Evolutionary conservation across 2,329 filamentous ascomycete species (phyloP).

Genomic region (Talaromyces albobiverticillius): DNA sequence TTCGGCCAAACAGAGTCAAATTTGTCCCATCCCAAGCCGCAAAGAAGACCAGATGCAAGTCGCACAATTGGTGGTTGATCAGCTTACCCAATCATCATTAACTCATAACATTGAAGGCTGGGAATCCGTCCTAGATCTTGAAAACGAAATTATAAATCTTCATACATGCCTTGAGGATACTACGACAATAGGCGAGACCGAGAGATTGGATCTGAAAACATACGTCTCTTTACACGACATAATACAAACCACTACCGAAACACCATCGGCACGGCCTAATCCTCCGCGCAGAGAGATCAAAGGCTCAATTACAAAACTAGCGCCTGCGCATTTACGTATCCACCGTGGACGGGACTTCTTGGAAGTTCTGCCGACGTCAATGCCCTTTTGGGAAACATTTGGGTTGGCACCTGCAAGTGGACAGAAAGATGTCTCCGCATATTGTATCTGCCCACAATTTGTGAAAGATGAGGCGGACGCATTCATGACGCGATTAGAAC

Average conservation of each 20-base stretch:
- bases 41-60: conserved; percentile 37
- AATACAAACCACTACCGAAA: conserved; percentile 11
- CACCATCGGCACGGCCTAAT: conserved; percentile 18
- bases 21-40: conserved; percentile 30
- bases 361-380: conserved; percentile 55
- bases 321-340: conserved; percentile 53
- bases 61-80: conserved; percentile 41
- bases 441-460: conserved; percentile 54
- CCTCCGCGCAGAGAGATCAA: conserved; percentile 27
- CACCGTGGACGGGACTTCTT: conserved; percentile 52
- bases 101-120: conserved; percentile 30
- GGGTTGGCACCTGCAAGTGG: conserved; percentile 56
- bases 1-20: conserved; percentile 30
- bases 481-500: conserved; percentile 53
- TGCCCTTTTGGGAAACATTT: conserved; percentile 61
- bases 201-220: conserved; percentile 34
- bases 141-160: conserved; percentile 23
- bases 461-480: conserved; percentile 45
- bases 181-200: conserved; percentile 26
- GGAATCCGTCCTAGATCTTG: conserved; percentile 27
- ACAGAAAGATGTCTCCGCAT: conserved; percentile 56
- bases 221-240: conserved; percentile 34
- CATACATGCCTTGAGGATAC: conserved; percentile 28
- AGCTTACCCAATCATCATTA: conserved; percentile 45
- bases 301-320: conserved; percentile 42